Evolutionary conservation across 1,139 yeast genomes (phyloP).

Genomic region (Sugiyamaella novakii): DNA sequence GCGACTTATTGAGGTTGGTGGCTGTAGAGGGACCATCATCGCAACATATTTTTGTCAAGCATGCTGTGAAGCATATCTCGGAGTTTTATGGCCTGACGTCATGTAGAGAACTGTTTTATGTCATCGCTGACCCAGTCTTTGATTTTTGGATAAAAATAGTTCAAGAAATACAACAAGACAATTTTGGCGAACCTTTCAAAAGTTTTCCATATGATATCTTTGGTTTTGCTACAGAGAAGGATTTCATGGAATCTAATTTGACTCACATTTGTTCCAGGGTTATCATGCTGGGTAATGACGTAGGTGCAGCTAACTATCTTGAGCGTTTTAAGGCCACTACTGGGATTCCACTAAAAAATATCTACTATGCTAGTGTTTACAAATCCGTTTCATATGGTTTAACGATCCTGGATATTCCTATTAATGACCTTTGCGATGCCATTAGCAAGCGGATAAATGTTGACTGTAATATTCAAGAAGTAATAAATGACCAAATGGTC

Average conservation of each 20-base stretch:
- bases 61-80: conserved; percentile 4
- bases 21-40: conserved; percentile 5
- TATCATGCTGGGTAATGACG: conserved; percentile 21
- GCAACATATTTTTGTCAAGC: conserved; percentile 9
- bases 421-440: conserved; percentile 13
- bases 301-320: conserved; percentile 19
- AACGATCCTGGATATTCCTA: conserved; percentile 15
- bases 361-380: conserved; percentile 17
- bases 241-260: conserved; percentile 41
- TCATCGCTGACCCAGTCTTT: conserved; percentile 43
- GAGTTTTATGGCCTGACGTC: neutral
- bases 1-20: conserved; percentile 3
- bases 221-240: conserved; percentile 37
- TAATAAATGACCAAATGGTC: conserved; percentile 11
- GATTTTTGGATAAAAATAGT: conserved; percentile 44
- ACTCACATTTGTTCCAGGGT: conserved; percentile 18
- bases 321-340: conserved; percentile 13
- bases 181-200: conserved; percentile 35
- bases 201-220: conserved; percentile 47
- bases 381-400: conserved; percentile 24
- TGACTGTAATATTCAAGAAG: neutral
- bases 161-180: conserved; percentile 9
- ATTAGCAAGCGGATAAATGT: neutral
- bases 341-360: conserved; percentile 12
- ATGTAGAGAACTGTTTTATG: conserved; percentile 38